A percentile compares a stretch with the other conserved stretches of the same genome.
Evolutionary conservation across 768 basidiomycete genomes (phyloP).

Genomic region (Panus rudis): DNA sequence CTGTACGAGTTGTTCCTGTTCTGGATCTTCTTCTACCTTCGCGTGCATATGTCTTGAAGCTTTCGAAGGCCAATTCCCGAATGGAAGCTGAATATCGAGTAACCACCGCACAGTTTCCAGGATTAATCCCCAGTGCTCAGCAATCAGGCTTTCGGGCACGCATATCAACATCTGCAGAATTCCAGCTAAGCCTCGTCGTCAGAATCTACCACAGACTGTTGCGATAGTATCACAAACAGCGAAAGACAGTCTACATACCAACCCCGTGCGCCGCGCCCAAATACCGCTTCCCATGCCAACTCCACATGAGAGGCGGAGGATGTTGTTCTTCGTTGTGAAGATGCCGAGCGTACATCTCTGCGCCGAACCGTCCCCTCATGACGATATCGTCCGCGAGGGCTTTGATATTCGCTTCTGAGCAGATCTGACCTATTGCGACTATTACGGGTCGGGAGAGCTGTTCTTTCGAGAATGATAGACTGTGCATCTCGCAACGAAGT

Average conservation of each 20-base stretch:
- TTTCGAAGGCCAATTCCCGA: conserved; percentile 49
- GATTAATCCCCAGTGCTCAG: conserved; percentile 34
- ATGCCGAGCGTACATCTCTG: conserved; percentile 26
- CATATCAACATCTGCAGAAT: conserved; percentile 45
- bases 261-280: conserved; percentile 56
- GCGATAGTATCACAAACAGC: neutral
- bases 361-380: conserved; percentile 34
- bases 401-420: conserved; percentile 28
- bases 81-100: conserved; percentile 33
- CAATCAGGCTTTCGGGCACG: conserved; percentile 31
- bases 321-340: conserved; percentile 13
- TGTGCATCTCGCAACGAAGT: conserved; percentile 27
- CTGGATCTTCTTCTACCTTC: conserved; percentile 6
- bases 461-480: neutral
- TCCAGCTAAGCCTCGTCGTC: no score
- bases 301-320: conserved; percentile 49
- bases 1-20: conserved; percentile 40
- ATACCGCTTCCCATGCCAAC: conserved; percentile 50
- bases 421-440: conserved; percentile 16
- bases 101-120: conserved; percentile 43
- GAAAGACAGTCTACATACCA: conserved; percentile 27
- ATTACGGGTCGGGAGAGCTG: neutral
- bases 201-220: conserved; percentile 16
- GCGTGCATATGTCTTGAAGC: conserved; percentile 16
- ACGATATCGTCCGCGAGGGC: conserved; percentile 41